Evolutionary conservation across 495 filamentous ascomycete genomes (phyloP), one percentile per base, ranked within the genome.

Genomic region (Xylaria venustula): DNA sequence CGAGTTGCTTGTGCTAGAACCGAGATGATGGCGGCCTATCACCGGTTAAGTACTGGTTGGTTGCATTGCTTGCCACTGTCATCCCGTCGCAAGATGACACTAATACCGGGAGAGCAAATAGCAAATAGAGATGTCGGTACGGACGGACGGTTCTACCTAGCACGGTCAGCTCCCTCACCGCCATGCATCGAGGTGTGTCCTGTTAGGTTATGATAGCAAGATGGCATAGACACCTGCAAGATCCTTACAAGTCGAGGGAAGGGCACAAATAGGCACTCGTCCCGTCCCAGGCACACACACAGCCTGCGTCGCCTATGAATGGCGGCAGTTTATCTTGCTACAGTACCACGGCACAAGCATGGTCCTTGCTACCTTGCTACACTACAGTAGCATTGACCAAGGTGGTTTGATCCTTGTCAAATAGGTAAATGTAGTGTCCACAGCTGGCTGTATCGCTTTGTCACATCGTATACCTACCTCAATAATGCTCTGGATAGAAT

Each of bases 91-190:
- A 20, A 42, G 7, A 40, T 40, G 15, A 40, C 30, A 34, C 30
- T 34, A 11, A 15, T 40, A 40, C 7, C 37, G 37, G 37, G 7
- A 8, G 37, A 40, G 37, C 37, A 40, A 40, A 40, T 15, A 40
- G 37, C 37, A 40, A 40, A 40, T 15, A 40, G 14, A n/a, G n/a
- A n/a, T n/a, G n/a, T n/a, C n/a, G n/a, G 7, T 40, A 40, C 7
- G 37, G 7, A 7, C 14, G 37, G 14, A 19, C 9, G 22, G 32
- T 51, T 51, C 14, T n/a, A n/a, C n/a, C n/a, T 32, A 36, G 19
- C 41, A 44, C 23, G 37, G 58, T 54, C 47, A 61, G 47, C n/a
- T 44, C 42, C 58, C 47, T 61, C 58, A 61, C 58, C 58, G 58
- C 58, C 58, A 61, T 61, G 50, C 28, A 30, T 47, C 50, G 22